These are phyloP conservation scores for Colletotrichum sidae DNA, from an alignment of 2,329 filamentous ascomycete genomes.

Conservation along the genomic window DNA sequence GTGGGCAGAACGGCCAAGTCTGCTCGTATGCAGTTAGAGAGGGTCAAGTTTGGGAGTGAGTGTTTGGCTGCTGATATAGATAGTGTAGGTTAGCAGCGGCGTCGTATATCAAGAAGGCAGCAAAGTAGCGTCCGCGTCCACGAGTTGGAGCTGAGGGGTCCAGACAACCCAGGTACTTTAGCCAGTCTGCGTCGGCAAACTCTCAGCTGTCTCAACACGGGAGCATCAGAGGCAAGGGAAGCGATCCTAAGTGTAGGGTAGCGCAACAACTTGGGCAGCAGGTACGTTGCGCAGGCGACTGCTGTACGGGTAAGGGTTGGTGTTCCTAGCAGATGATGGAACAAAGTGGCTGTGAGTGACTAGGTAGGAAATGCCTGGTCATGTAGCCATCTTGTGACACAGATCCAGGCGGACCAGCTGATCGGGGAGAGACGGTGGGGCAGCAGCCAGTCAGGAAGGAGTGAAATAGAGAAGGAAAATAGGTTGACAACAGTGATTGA, in stretches of 20 bases:
- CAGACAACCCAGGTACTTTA: neutral
- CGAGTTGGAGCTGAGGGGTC: too few relatives aligned
- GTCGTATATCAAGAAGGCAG: too few relatives aligned
- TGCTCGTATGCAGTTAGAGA: too few relatives aligned
- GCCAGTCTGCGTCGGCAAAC: neutral
- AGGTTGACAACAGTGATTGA: slow-evolving; percentile 11
- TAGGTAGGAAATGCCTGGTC: neutral
- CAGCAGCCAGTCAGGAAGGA: slow-evolving; percentile 19
- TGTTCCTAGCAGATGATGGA: slow-evolving; percentile 30
- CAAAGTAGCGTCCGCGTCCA: too few relatives aligned
- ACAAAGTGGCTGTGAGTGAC: slow-evolving; percentile 22
- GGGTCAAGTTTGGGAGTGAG: too few relatives aligned
- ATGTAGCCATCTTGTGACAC: slow-evolving; percentile 16
- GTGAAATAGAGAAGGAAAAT: neutral
- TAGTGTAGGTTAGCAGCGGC: too few relatives aligned
- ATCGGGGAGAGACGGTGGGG: neutral
- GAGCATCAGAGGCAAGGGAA: neutral
- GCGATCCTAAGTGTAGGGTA: too few relatives aligned
- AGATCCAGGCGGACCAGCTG: neutral
- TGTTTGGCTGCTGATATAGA: too few relatives aligned
- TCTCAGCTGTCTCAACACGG: too few relatives aligned
- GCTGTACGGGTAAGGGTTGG: slow-evolving; percentile 17
- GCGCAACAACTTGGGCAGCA: too few relatives aligned
- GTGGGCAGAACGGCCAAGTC: too few relatives aligned
- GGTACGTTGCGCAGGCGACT: slow-evolving; percentile 28